These are phyloP conservation scores for Fallopia convolvulus DNA, from an alignment of 148 eudicot genomes.

Conservation along the genomic window DNA sequence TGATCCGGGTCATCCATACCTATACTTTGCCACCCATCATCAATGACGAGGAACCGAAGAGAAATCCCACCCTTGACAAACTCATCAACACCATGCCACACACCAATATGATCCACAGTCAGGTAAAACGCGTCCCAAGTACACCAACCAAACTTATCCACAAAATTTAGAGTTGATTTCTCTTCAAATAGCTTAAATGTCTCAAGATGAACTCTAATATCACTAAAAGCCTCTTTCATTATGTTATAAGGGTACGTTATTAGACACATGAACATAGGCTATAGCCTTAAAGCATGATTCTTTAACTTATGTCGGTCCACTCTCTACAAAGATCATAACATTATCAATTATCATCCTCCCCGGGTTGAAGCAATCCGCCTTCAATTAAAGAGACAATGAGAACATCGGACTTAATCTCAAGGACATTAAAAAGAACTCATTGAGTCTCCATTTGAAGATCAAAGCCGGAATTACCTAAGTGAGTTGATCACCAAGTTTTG, in stretches of 20 bases:
- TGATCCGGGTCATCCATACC: slow-evolving; percentile 29
- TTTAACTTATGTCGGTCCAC: slow-evolving; percentile 39
- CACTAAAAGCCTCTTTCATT: slow-evolving; percentile 58
- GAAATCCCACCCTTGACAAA: slow-evolving; percentile 40
- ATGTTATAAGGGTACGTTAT: slow-evolving; percentile 41
- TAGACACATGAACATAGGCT: slow-evolving; percentile 54
- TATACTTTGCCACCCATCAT: slow-evolving; percentile 68
- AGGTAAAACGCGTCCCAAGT: slow-evolving; percentile 73
- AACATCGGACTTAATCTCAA: slow-evolving; percentile 43
- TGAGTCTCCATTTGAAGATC: slow-evolving; percentile 72
- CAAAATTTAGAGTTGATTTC: slow-evolving; percentile 34
- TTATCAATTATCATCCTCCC: slow-evolving; percentile 38
- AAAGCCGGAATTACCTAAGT: slow-evolving; percentile 47
- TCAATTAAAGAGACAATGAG: slow-evolving; percentile 50
- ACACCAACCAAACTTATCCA: slow-evolving; percentile 65
- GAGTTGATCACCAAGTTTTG: slow-evolving; percentile 81
- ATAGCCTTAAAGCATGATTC: slow-evolving; percentile 39
- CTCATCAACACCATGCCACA: slow-evolving; percentile 50
- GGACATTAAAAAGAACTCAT: slow-evolving; percentile 52
- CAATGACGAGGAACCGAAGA: slow-evolving; percentile 45
- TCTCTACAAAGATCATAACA: slow-evolving; percentile 42
- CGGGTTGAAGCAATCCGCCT: slow-evolving; percentile 42
- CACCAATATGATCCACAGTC: slow-evolving; percentile 47
- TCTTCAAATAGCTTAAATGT: slow-evolving; percentile 61
- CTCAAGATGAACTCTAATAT: slow-evolving; percentile 46